Evolutionary conservation across 2,329 filamentous ascomycete species (phyloP), one percentile per base, ranked within the genome.

Genomic region (Clarireedia sp.): DNA sequence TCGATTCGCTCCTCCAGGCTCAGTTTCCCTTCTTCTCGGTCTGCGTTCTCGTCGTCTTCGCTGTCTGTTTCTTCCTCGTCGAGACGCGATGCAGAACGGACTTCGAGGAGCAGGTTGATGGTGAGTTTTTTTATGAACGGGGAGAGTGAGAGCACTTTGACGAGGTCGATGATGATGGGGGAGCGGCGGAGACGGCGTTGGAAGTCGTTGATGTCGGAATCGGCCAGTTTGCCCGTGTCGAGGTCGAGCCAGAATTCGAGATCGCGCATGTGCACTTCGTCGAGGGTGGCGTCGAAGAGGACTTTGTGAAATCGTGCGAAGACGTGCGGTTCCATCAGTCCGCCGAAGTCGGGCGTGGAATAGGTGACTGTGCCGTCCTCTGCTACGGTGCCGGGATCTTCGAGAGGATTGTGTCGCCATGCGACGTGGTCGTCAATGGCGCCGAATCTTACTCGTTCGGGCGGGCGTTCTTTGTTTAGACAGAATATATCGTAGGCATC

Each of bases 151-250:
- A 63, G 14, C 16, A 63, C 16, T 26, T 50, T 57, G n/a, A 60
- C 56, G 26, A 63, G 59, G 38, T 60, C 51, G 9, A 57, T 59
- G 24, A 63, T 44, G 7, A 61, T 19, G 4, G 49, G 50, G 9
- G 60, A 57, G 3, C 21, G 36, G 8, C 43, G 21, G 6, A 63
- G 17, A 14, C 44, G 24, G 1, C 40, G 33, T 29, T 53, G 46
- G 19, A 60, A 60, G 29, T 38, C 21, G 0, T 12, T 29, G 3
- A 37, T 54, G 49, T 60, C 53, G 6, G 40, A n/a, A 33, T 4
- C 8, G 9, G n/a, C 41, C 10, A 52, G 41, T 37, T 16, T 26
- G 12, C 50, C 37, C 9, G 56, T 59, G 2, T 61, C 53, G 24
- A 60, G 29, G 16, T 61, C 56, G 4, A 62, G 55, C 50, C 37